Evolutionary conservation across 192 early-diverging fungal species (phyloP), one percentile per base, ranked within the genome.

Genomic region (Coemansia sp.): DNA sequence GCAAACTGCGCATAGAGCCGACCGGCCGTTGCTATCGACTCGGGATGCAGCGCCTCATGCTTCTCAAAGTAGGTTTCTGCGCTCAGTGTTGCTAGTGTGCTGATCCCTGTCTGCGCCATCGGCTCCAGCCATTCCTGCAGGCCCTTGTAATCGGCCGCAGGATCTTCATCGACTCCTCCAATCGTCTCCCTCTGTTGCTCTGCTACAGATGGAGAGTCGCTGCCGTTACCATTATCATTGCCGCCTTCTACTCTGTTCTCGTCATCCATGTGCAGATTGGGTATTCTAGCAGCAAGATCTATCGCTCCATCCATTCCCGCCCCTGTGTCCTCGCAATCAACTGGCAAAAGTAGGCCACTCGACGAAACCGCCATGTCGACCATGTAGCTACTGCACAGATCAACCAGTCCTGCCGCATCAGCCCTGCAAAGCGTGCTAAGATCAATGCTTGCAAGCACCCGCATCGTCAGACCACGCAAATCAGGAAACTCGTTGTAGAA

Each of bases 1-100:
- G 77, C 72, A 41, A 62, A 65, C 52, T 64, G 77, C 22, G 77
- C 77, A 36, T 74, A 63, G 49, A 80, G 54, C 36, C 62, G 65
- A 4, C 72, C 77, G 8, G 41, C 37, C 45, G 26, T 45, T 18
- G 43, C 43, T n/a, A 74, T 16, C 0, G 12, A 13, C 40, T 49
- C 51, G 1, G 69, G 73, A 55, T 43, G 39, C 18, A 64, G 36
- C 57, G 66, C 72, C n/a, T 63, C 57, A 16, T 68, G 47, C 21
- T 37, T 39, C n/a, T 48, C 36, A 26, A 62, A 68, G 41, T 71
- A 80, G 22, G 22, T 5, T n/a, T 49, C 39, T n/a, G 62, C 41
- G 36, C 56, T 40, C 55, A 45, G 47, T 3, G 54, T 45, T 1
- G 62, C 75, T 37, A 59, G n/a, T 10, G 57, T 37, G n/a, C 36